Evolutionary conservation across 2,329 filamentous ascomycete genomes (phyloP).

Genomic region (Byssochlamys sp.): DNA sequence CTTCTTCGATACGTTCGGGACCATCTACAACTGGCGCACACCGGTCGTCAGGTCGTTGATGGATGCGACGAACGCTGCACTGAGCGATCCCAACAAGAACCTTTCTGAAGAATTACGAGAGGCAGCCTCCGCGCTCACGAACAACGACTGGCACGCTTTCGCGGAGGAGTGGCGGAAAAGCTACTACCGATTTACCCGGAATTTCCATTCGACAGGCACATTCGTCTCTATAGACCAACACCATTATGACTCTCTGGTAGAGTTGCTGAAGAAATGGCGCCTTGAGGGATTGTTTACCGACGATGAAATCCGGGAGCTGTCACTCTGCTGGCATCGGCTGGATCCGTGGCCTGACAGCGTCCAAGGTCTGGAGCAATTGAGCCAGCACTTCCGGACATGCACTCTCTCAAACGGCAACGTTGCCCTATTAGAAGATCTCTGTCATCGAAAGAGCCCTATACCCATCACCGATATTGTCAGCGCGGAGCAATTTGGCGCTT

Average conservation of each 20-base stretch:
- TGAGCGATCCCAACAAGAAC: slow-evolving; percentile 38
- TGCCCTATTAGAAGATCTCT: slow-evolving; percentile 51
- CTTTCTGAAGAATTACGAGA: slow-evolving; percentile 40
- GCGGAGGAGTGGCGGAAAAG: slow-evolving; percentile 60
- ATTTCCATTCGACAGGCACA: slow-evolving; percentile 23
- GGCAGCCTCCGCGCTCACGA: slow-evolving; percentile 43
- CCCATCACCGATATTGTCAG: slow-evolving; percentile 52
- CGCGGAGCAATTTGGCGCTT: slow-evolving; percentile 56
- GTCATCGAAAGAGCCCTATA: slow-evolving; percentile 44
- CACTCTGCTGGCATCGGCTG: slow-evolving; percentile 58
- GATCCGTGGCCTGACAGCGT: slow-evolving; percentile 53
- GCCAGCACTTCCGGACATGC: slow-evolving; percentile 45
- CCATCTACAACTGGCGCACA: slow-evolving; percentile 67
- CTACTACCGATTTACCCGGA: slow-evolving; percentile 54
- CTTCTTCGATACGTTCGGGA: slow-evolving; percentile 38
- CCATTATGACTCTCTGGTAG: slow-evolving; percentile 53
- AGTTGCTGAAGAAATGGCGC: slow-evolving; percentile 48
- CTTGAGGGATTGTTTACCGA: slow-evolving; percentile 53
- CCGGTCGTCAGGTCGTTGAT: slow-evolving; percentile 54
- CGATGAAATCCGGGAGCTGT: slow-evolving; percentile 54
- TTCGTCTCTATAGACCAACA: slow-evolving; percentile 68
- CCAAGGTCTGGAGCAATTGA: slow-evolving; percentile 45
- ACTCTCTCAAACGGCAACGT: slow-evolving; percentile 63
- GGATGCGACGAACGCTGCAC: slow-evolving; percentile 39
- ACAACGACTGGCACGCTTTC: slow-evolving; percentile 53